These are phyloP conservation scores for Vitis labrusca DNA, from an alignment of 164 flowering plant genomes.

Conservation along the genomic window DNA sequence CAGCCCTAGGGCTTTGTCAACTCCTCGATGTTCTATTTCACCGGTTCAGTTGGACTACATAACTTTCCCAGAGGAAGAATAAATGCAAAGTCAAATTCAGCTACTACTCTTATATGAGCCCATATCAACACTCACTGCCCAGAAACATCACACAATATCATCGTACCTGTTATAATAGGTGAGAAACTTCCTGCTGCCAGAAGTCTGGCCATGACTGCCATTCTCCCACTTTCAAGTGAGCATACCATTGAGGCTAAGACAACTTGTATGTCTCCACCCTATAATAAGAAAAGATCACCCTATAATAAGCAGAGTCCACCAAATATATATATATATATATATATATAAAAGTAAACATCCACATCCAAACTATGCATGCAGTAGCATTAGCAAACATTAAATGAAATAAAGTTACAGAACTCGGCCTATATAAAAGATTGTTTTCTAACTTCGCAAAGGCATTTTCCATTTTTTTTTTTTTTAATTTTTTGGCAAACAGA, in stretches of 20 bases:
- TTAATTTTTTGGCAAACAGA: no score
- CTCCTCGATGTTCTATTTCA: background rate
- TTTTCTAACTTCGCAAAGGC: no score
- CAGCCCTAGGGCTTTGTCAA: no score
- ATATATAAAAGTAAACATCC: no score
- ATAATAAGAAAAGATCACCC: background rate
- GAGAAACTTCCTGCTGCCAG: conserved; percentile 48
- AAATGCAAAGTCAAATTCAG: background rate
- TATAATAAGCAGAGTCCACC: background rate
- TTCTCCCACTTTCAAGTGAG: conserved; percentile 49
- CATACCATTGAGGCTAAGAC: conserved; percentile 50
- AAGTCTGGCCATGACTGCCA: conserved; percentile 73
- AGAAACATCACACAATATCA: background rate
- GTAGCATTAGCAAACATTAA: no score
- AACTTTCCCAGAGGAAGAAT: background rate
- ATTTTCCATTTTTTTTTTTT: no score
- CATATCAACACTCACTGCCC: background rate
- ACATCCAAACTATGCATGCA: no score
- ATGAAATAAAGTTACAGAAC: no score
- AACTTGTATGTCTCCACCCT: conserved; percentile 2
- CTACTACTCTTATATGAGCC: background rate
- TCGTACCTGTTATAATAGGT: conserved; percentile 44
- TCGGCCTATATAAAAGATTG: no score
- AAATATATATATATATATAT: no score
- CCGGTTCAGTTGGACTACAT: no score